phyloP scores from a whole-genome alignment of 495 filamentous ascomycete species.

The Hamigera avellanea region DNA sequence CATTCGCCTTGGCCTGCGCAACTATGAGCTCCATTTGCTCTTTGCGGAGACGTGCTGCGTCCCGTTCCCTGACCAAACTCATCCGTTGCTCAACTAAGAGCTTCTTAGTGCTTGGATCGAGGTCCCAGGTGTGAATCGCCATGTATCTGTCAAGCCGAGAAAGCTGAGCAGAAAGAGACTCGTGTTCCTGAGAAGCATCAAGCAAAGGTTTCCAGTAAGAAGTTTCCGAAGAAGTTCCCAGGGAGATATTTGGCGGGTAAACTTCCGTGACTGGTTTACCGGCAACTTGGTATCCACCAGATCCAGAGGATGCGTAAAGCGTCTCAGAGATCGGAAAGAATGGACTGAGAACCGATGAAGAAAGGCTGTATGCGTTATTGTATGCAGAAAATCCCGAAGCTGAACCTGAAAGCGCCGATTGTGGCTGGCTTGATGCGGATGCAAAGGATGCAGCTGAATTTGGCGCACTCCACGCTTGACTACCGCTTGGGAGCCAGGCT shows the following conservation, averaged over 20 bases:
- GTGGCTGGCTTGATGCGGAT: conserved; percentile 4
- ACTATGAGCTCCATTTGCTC: conserved; percentile 20
- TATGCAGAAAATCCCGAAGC: conserved; percentile 2
- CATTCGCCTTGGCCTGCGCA: conserved; percentile 2
- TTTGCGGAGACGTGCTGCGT: conserved; percentile 21
- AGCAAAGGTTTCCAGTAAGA: conserved; percentile 9
- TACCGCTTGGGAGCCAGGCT: conserved; percentile 6
- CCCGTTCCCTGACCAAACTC: conserved; percentile 24
- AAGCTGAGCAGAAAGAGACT: conserved; percentile 19
- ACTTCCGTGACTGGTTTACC: not conserved
- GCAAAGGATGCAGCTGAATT: conserved; percentile 1
- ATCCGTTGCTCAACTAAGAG: conserved; percentile 23
- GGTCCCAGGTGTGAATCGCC: conserved; percentile 26
- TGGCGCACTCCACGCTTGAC: conserved; percentile 5
- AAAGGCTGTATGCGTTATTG: conserved; percentile 1
- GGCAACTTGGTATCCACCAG: conserved; percentile 3
- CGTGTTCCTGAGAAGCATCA: conserved; percentile 13
- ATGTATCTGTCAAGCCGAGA: conserved; percentile 26
- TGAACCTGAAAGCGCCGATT: conserved; percentile 1
- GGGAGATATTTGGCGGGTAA: conserved; percentile 4
- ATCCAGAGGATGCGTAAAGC: not conserved
- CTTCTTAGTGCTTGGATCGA: conserved; percentile 19
- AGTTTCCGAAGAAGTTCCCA: conserved; percentile 4
- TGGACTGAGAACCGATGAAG: conserved; percentile 2
- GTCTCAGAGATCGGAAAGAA: conserved; percentile 4